Evolutionary conservation across 2,329 filamentous ascomycete genomes (phyloP).

Genomic region (Claviceps capensis): DNA sequence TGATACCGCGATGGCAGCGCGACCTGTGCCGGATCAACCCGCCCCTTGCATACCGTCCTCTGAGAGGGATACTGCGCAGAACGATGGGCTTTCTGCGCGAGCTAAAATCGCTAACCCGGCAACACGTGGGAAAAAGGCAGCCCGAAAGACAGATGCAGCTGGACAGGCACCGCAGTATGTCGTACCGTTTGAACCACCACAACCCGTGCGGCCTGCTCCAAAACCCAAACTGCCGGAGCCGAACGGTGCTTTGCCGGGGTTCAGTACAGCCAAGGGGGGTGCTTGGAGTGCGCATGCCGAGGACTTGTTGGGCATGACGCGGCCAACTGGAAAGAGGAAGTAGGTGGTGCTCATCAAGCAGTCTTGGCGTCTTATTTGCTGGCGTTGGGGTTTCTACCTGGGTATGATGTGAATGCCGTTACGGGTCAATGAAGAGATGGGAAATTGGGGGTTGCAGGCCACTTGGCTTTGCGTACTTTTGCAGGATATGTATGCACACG

Average conservation of each 20-base stretch:
- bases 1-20: not conserved
- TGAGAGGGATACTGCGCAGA: not conserved
- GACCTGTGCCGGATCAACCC: not conserved
- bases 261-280: constrained; percentile 39
- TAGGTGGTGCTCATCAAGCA: not conserved
- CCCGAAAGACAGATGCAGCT: constrained; percentile 35
- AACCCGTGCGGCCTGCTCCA: constrained; percentile 4
- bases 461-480: too few species aligned
- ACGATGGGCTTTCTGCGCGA: not conserved
- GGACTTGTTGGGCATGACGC: constrained; percentile 49
- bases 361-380: not conserved
- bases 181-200: constrained; percentile 21
- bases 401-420: too few species aligned
- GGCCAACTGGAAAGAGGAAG: constrained; percentile 26
- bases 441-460: too few species aligned
- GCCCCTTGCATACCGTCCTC: not conserved
- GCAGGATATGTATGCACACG: too few species aligned
- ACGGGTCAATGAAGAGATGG: too few species aligned
- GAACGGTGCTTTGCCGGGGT: constrained; percentile 24
- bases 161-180: constrained; percentile 31
- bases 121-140: constrained; percentile 39
- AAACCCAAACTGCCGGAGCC: not conserved
- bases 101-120: constrained; percentile 31
- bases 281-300: constrained; percentile 58
- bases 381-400: too few species aligned